A percentile compares a stretch with the other conserved stretches of the same genome.
Conservation (phyloP, 768 basidiomycete genomes). For the Trametes meyenii region DNA sequence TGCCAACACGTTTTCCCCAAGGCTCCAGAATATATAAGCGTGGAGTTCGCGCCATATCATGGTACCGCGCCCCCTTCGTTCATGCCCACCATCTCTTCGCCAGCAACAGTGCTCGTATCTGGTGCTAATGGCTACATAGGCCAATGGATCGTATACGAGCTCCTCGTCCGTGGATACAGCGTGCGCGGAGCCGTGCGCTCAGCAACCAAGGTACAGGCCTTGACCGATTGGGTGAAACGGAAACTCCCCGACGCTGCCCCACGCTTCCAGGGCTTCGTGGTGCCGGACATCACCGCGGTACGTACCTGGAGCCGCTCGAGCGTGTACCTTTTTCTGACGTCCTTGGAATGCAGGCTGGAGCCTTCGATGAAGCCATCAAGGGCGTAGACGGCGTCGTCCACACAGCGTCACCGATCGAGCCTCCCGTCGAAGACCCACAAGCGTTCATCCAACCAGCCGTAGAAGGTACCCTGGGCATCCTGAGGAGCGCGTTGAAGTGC, state of each 20-base stretch:
- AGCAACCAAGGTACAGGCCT: slow-evolving; percentile 53
- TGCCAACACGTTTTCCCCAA: background rate
- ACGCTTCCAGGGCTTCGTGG: background rate
- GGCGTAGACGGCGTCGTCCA: slow-evolving; percentile 73
- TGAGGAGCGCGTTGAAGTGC: slow-evolving; percentile 64
- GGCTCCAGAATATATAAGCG: background rate
- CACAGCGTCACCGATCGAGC: slow-evolving; percentile 62
- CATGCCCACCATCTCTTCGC: slow-evolving; percentile 37
- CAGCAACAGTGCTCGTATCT: slow-evolving; percentile 48
- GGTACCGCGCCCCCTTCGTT: background rate
- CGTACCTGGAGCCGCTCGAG: background rate
- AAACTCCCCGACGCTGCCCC: background rate
- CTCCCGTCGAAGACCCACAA: slow-evolving; percentile 44
- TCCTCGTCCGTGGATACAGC: slow-evolving; percentile 60
- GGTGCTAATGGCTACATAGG: slow-evolving; percentile 62
- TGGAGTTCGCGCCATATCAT: background rate
- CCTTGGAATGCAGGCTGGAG: slow-evolving; percentile 45
- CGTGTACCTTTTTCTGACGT: no score
- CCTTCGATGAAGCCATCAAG: slow-evolving; percentile 78
- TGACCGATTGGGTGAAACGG: slow-evolving; percentile 48
- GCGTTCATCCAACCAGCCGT: slow-evolving; percentile 73
- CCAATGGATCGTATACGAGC: slow-evolving; percentile 52
- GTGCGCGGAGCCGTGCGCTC: slow-evolving; percentile 68
- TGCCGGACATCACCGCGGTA: slow-evolving; percentile 7
- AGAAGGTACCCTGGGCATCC: slow-evolving; percentile 64